phyloP scores from a whole-genome alignment of 2,329 filamentous ascomycete species.

The Beauveria sp. region DNA sequence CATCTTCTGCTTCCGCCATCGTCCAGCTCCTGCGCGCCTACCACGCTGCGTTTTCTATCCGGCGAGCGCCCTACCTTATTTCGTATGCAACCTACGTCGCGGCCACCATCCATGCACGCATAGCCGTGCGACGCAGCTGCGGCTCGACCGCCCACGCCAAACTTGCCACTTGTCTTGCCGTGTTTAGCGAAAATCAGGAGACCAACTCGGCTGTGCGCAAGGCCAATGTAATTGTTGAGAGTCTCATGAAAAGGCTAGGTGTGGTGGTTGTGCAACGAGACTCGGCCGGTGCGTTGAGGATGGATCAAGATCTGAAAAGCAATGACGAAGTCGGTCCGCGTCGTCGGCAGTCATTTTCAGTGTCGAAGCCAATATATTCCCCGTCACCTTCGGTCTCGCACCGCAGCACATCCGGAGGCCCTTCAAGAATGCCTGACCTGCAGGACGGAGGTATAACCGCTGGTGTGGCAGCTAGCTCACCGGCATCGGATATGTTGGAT shows the following conservation, averaged over 20 bases:
- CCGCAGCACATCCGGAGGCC: too few relatives aligned
- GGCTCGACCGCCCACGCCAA: background rate
- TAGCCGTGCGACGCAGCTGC: constrained; percentile 29
- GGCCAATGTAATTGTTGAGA: background rate
- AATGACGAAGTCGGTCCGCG: too few relatives aligned
- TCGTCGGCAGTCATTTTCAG: too few relatives aligned
- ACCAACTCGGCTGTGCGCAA: background rate
- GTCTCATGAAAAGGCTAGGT: background rate
- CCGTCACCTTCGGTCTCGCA: too few relatives aligned
- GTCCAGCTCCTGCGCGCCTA: background rate
- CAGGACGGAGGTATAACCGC: too few relatives aligned
- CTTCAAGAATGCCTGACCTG: too few relatives aligned
- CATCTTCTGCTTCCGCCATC: background rate
- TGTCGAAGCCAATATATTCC: too few relatives aligned
- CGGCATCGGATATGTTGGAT: too few relatives aligned
- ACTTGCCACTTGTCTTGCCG: background rate
- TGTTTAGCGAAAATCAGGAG: background rate
- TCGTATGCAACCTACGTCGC: constrained; percentile 49
- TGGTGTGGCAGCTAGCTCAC: too few relatives aligned
- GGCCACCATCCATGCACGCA: constrained; percentile 44
- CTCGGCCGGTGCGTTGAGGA: background rate
- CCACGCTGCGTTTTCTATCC: constrained; percentile 23
- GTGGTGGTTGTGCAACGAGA: background rate
- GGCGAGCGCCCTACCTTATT: constrained; percentile 43
- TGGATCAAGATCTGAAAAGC: background rate